Percentiles rank a stretch among this genome's conserved stretches.
phyloP scores from a whole-genome alignment of 2,329 filamentous ascomycete species.

The Aureobasidium leucospermi region DNA sequence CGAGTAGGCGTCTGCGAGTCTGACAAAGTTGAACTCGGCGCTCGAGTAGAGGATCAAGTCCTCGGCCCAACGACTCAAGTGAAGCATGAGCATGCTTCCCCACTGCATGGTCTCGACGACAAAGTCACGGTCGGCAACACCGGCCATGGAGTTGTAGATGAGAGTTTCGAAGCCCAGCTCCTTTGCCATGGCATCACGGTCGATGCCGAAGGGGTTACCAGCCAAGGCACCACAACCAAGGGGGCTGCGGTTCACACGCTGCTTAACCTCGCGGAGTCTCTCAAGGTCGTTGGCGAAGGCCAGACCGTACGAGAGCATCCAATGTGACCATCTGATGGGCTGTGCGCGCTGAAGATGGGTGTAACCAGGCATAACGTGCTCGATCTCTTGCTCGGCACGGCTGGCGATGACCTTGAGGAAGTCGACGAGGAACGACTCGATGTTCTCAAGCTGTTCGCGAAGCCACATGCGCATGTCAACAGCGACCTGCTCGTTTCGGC shows the following conservation, averaged over 20 bases:
- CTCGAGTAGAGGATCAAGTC: constrained; percentile 80
- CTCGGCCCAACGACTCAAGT: constrained; percentile 74
- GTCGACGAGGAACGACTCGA: constrained; percentile 61
- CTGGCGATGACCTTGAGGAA: constrained; percentile 62
- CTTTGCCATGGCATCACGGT: constrained; percentile 68
- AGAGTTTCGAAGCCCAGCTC: constrained; percentile 75
- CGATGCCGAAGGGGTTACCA: constrained; percentile 75
- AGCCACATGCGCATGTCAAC: constrained; percentile 90
- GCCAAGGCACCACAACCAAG: constrained; percentile 71
- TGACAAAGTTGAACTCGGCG: constrained; percentile 68
- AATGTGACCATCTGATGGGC: constrained; percentile 75
- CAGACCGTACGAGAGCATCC: constrained; percentile 67
- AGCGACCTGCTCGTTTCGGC: constrained; percentile 83
- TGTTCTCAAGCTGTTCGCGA: constrained; percentile 61
- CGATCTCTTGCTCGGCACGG: constrained; percentile 67
- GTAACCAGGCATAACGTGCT: constrained; percentile 78
- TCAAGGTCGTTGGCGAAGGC: constrained; percentile 69
- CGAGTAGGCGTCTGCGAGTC: constrained; percentile 69
- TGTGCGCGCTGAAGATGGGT: constrained; percentile 79
- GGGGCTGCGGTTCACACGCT: constrained; percentile 64
- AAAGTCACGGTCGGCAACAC: constrained; percentile 73
- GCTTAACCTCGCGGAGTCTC: constrained; percentile 64
- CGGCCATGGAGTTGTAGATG: constrained; percentile 69
- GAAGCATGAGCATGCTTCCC: constrained; percentile 69
- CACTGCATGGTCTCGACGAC: constrained; percentile 76